These are phyloP conservation scores for Alternaria solani DNA, from an alignment of 2,329 filamentous ascomycete genomes.

Conservation along the genomic window DNA sequence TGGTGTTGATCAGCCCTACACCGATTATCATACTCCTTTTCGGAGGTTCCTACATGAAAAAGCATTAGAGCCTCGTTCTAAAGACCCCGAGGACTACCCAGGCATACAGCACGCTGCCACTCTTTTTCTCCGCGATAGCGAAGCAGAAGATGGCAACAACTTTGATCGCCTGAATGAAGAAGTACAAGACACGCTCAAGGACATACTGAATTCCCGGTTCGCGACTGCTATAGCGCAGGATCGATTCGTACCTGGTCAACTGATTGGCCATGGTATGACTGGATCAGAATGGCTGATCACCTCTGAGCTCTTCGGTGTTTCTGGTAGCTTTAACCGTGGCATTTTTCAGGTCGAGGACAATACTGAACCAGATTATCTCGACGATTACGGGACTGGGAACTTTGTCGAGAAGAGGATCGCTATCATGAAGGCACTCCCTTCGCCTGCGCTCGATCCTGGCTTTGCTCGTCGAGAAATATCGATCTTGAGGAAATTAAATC, in stretches of 20 bases:
- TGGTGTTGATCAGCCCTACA: not conserved
- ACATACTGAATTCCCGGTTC: not conserved
- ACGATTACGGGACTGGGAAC: too few relatives aligned
- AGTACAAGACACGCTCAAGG: not conserved
- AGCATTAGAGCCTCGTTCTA: not conserved
- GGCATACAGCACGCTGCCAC: not conserved
- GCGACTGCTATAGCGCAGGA: not conserved
- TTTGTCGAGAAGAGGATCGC: too few relatives aligned
- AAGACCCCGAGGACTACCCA: not conserved
- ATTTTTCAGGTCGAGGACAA: not conserved
- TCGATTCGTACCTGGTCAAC: not conserved
- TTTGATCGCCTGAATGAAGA: not conserved
- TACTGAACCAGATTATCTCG: not conserved
- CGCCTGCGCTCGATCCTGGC: not conserved
- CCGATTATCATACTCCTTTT: not conserved
- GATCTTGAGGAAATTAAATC: not conserved
- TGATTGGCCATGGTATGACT: not conserved
- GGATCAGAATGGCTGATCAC: not conserved
- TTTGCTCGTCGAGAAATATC: not conserved
- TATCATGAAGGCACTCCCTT: slow-evolving; percentile 2
- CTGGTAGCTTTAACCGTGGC: not conserved
- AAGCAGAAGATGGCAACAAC: not conserved
- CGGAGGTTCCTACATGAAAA: not conserved
- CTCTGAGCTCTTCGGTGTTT: not conserved
- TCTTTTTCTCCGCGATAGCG: not conserved